Conservation (phyloP, 2,329 filamentous ascomycete genomes). For the Ascomycota sp. region DNA sequence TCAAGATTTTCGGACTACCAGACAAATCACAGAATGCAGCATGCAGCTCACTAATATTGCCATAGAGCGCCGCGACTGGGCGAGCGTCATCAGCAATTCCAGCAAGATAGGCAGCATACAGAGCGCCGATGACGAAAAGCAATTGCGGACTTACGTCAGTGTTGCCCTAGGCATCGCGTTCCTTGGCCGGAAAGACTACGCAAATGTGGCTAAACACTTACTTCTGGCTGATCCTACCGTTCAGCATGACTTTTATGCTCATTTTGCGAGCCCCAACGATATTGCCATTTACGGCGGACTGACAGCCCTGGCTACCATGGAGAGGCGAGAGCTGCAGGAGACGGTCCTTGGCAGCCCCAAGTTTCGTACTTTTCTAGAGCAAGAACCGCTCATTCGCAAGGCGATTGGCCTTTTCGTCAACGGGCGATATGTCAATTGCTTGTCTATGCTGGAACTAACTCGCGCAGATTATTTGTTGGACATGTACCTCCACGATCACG, state of each 20-base stretch:
- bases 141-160: slow-evolving; percentile 26
- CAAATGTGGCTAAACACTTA: slow-evolving; percentile 52
- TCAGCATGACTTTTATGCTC: slow-evolving; percentile 37
- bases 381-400: slow-evolving; percentile 84
- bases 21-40: slow-evolving; percentile 67
- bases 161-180: slow-evolving; percentile 30
- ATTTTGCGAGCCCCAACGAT: slow-evolving; percentile 66
- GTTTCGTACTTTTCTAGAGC: slow-evolving; percentile 76
- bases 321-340: slow-evolving; percentile 51
- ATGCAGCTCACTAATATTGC: slow-evolving; percentile 59
- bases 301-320: slow-evolving; percentile 77
- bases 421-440: slow-evolving; percentile 70
- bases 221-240: slow-evolving; percentile 35
- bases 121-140: slow-evolving; percentile 23
- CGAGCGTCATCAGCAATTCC: slow-evolving; percentile 36
- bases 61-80: slow-evolving; percentile 61
- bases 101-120: slow-evolving; percentile 41
- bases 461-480: slow-evolving; percentile 79
- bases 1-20: slow-evolving; percentile 65
- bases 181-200: slow-evolving; percentile 24
- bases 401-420: slow-evolving; percentile 79
- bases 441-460: slow-evolving; percentile 65
- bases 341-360: slow-evolving; percentile 58
- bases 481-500: slow-evolving; percentile 58
- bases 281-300: slow-evolving; percentile 82